Evolutionary conservation across 192 early-diverging fungal species (phyloP), one percentile per base, ranked within the genome.

Genomic region (Rhizophagus clarus): DNA sequence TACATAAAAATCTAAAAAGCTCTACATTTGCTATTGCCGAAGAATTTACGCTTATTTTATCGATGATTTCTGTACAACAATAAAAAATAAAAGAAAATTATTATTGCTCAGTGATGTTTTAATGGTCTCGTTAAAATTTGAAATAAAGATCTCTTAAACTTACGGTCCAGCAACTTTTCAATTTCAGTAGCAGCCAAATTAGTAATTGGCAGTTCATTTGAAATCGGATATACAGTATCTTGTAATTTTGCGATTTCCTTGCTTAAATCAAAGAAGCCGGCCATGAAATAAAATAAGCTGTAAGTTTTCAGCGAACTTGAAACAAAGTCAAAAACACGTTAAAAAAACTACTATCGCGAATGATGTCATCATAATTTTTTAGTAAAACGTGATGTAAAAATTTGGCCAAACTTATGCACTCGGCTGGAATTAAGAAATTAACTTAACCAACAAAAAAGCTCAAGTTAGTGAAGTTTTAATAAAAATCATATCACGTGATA

Each of bases 201-300:
- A 9, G 20, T 29, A 31, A 87, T 74, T 2, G 42, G 64, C 1
- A 84, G 61, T 75, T 85, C 84, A 32, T 82, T 87, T 4, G 69
- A 31, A 73, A 87, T 82, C 40, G 56, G 42, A 74, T 85, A 87
- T 26, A 81, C 71, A 47, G 84, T 83, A 62, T 92, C 87, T 62
- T 93, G 89, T 79, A 92, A 84, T 47, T 83, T 84, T 49, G 90
- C 66, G 56, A 92, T 82, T 81, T 91, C 90, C 72, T 90, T 88
- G 80, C 90, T 88, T 63, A 92, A 82, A 37, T 71, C 63, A 77
- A 86, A 89, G 20, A 49, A 63, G 10, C 66, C 62, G 3, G 75
- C 24, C 75, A 77, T 77, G 63, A 34, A 40, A 40, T 7, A 9
- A 40, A 40, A 40, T 40, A 40, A 40, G 8, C 8, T 40, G 37